Conservation (phyloP, 2,329 filamentous ascomycete species). For the Fusarium sambucinum region DNA sequence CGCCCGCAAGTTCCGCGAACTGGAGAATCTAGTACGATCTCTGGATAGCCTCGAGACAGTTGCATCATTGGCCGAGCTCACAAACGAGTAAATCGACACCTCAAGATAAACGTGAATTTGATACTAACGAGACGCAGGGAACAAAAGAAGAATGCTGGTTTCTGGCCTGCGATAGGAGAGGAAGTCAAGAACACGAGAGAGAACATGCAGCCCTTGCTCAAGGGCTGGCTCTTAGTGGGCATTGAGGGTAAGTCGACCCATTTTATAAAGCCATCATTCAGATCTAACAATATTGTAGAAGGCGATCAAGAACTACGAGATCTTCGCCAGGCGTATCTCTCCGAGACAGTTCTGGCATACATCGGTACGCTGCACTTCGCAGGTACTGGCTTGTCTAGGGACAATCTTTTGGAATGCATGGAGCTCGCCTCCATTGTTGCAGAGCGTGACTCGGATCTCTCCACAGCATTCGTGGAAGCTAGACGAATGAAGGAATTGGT, state of each 20-base stretch:
- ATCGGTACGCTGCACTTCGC: slow-evolving; percentile 84
- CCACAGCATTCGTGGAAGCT: slow-evolving; percentile 71
- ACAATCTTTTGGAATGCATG: slow-evolving; percentile 86
- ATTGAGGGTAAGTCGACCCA: slow-evolving; percentile 63
- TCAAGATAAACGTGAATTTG: background rate
- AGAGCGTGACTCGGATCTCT: slow-evolving; percentile 74
- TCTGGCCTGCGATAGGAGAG: slow-evolving; percentile 66
- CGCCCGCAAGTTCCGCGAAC: slow-evolving; percentile 73
- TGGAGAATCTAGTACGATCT: slow-evolving; percentile 74
- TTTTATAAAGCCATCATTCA: background rate
- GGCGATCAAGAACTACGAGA: slow-evolving; percentile 72
- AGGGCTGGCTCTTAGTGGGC: slow-evolving; percentile 70
- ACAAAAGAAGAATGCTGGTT: slow-evolving; percentile 58
- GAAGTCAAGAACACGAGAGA: slow-evolving; percentile 67
- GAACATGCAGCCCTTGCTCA: slow-evolving; percentile 71
- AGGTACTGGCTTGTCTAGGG: slow-evolving; percentile 78
- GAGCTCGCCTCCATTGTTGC: slow-evolving; percentile 83
- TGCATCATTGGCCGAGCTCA: slow-evolving; percentile 66
- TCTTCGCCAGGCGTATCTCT: slow-evolving; percentile 83
- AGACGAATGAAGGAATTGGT: slow-evolving; percentile 81
- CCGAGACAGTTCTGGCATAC: slow-evolving; percentile 87
- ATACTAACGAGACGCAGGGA: slow-evolving; percentile 50
- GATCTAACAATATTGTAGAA: slow-evolving; percentile 51
- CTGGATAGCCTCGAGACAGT: slow-evolving; percentile 78
- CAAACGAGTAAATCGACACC: slow-evolving; percentile 61